Evolutionary conservation across 108 stramenopile species (phyloP).

Genomic region (Parietichytrium sp.): DNA sequence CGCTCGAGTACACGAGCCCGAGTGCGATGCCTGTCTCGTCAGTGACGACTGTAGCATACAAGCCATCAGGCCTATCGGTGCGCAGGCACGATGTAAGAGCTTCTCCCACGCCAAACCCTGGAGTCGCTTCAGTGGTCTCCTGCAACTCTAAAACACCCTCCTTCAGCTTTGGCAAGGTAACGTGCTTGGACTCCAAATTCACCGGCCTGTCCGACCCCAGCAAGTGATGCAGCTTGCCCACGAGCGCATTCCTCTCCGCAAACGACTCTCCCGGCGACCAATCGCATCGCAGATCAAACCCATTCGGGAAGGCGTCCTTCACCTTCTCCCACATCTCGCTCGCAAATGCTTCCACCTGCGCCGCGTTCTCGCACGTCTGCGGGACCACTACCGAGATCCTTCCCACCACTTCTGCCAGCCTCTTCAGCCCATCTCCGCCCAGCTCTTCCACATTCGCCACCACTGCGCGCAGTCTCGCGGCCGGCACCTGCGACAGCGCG

Average conservation of each 20-base stretch:
- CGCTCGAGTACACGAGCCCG: constrained; percentile 87
- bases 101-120: not conserved
- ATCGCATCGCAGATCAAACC: no score
- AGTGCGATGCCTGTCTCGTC: constrained; percentile 75
- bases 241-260: not conserved
- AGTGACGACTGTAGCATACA: constrained; percentile 89
- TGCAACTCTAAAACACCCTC: not conserved
- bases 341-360: not conserved
- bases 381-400: not conserved
- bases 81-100: constrained; percentile 39
- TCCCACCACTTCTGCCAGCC: not conserved
- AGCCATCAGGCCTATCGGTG: constrained; percentile 83
- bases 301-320: not conserved
- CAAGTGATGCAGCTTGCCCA: constrained; percentile 7
- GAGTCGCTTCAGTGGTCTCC: not conserved
- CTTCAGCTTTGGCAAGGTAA: not conserved
- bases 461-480: not conserved
- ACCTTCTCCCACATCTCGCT: not conserved
- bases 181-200: not conserved
- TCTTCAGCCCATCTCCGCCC: not conserved
- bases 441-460: not conserved
- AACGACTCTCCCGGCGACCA: no score
- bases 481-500: not conserved
- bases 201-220: not conserved
- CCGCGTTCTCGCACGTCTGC: not conserved